These are phyloP conservation scores for Puccinia triticina DNA, from an alignment of 1,284 basidiomycete genomes.

Conservation along the genomic window DNA sequence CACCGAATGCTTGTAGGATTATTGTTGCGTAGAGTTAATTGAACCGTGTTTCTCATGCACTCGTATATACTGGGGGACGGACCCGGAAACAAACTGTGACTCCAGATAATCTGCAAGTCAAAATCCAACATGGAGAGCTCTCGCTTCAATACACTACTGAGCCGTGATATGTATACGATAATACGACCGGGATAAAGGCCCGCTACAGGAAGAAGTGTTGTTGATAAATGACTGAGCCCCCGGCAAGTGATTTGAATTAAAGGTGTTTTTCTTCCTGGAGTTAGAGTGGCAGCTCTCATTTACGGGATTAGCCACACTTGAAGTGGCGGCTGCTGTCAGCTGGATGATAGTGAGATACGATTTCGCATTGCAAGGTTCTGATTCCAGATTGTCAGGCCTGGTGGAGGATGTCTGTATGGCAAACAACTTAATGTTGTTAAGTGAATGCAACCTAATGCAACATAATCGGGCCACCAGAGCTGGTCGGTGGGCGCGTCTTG, in stretches of 20 bases:
- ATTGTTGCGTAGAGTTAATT: neutral
- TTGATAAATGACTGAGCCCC: neutral
- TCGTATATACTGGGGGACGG: conserved; percentile 1
- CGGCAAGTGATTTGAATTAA: neutral
- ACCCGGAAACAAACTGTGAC: conserved; percentile 4
- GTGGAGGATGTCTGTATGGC: neutral
- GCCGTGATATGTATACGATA: no score
- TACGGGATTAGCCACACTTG: neutral
- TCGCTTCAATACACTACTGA: neutral
- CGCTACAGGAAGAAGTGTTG: neutral
- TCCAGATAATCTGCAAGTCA: neutral
- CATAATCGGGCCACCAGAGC: neutral
- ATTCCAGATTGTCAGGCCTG: conserved; percentile 13
- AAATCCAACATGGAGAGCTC: neutral
- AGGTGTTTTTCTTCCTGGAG: neutral
- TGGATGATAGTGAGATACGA: neutral
- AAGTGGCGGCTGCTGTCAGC: conserved; percentile 14
- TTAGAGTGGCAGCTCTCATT: conserved; percentile 4
- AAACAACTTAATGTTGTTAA: no score
- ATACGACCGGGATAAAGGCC: neutral
- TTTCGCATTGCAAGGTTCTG: neutral
- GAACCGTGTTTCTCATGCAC: neutral
- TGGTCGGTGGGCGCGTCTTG: neutral
- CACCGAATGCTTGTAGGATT: neutral
- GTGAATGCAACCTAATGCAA: neutral